Evolutionary conservation across 371 early-diverging fungal species (phyloP).

Genomic region (Amoeboaphelidium occidentale): DNA sequence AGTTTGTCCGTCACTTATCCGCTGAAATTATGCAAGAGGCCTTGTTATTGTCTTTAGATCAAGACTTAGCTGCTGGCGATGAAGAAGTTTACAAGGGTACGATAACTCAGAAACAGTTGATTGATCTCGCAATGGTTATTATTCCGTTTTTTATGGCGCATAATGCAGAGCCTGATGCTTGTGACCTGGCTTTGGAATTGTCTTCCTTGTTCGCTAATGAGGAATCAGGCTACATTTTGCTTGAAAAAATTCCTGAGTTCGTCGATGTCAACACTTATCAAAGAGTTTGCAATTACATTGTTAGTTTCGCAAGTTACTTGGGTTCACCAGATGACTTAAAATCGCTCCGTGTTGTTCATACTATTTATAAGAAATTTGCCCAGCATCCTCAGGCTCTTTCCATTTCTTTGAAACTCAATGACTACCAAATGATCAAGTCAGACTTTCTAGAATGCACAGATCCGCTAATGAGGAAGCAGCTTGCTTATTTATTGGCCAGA

Average conservation of each 20-base stretch:
- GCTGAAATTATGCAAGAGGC: conserved; percentile 70
- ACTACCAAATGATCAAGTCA: conserved; percentile 47
- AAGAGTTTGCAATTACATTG: conserved; percentile 85
- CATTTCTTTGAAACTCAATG: conserved; percentile 58
- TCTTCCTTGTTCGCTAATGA: too few relatives aligned
- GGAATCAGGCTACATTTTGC: too few relatives aligned
- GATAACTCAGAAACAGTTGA: conserved; percentile 42
- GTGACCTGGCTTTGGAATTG: conserved; percentile 73
- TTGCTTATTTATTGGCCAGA: conserved; percentile 76
- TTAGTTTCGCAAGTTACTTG: conserved; percentile 68
- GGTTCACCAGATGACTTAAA: conserved; percentile 67
- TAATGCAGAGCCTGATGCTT: conserved; percentile 93
- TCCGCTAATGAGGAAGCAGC: conserved; percentile 63
- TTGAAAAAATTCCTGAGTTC: conserved; percentile 38
- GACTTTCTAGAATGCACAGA: conserved; percentile 67
- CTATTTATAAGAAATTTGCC: conserved; percentile 59
- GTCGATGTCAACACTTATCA: conserved; percentile 76
- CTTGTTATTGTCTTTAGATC: conserved; percentile 27
- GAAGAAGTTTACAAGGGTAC: background rate
- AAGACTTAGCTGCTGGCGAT: conserved; percentile 8
- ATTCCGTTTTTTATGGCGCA: conserved; percentile 84
- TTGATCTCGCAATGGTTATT: conserved; percentile 46
- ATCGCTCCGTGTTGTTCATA: conserved; percentile 60
- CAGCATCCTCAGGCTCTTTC: conserved; percentile 57
- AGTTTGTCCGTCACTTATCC: conserved; percentile 85